Conservation (phyloP, 768 basidiomycete species). For the Boletellus sp. region DNA sequence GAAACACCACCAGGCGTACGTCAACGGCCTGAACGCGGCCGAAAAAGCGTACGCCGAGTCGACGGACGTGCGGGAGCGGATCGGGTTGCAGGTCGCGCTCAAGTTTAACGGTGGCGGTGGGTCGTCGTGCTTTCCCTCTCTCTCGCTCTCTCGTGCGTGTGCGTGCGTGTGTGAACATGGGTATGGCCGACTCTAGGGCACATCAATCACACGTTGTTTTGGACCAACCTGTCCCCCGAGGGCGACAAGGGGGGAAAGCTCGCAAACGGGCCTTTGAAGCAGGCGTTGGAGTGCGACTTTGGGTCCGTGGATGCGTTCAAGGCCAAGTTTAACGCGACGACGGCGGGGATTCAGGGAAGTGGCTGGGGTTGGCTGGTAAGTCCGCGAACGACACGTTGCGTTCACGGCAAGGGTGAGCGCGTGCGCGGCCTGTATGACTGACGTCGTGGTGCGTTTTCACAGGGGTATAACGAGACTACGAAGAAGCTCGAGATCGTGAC, state of each 20-base stretch:
- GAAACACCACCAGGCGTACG: constrained; percentile 92
- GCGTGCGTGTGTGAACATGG: background rate
- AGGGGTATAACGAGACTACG: constrained; percentile 67
- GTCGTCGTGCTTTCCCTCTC: constrained; percentile 4
- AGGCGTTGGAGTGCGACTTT: constrained; percentile 76
- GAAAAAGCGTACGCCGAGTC: constrained; percentile 76
- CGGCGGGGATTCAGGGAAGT: constrained; percentile 91
- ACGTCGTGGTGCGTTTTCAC: background rate
- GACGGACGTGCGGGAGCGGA: constrained; percentile 64
- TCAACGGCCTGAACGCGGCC: constrained; percentile 90
- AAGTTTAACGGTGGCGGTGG: constrained; percentile 97
- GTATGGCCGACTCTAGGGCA: constrained; percentile 56
- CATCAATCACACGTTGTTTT: constrained; percentile 95
- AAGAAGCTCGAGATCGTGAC: constrained; percentile 87
- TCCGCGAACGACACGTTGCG: too few relatives aligned
- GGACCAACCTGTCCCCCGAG: constrained; percentile 90
- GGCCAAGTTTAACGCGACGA: constrained; percentile 79
- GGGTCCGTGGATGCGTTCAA: constrained; percentile 86
- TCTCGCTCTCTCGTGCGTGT: background rate
- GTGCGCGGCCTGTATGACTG: too few relatives aligned
- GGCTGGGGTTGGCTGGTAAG: constrained; percentile 97
- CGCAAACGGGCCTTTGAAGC: constrained; percentile 62
- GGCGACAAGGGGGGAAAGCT: constrained; percentile 62
- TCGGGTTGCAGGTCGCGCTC: constrained; percentile 84
- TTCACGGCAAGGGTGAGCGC: background rate